phyloP scores from a whole-genome alignment of 192 early-diverging fungal genomes.

The Podila verticillata region DNA sequence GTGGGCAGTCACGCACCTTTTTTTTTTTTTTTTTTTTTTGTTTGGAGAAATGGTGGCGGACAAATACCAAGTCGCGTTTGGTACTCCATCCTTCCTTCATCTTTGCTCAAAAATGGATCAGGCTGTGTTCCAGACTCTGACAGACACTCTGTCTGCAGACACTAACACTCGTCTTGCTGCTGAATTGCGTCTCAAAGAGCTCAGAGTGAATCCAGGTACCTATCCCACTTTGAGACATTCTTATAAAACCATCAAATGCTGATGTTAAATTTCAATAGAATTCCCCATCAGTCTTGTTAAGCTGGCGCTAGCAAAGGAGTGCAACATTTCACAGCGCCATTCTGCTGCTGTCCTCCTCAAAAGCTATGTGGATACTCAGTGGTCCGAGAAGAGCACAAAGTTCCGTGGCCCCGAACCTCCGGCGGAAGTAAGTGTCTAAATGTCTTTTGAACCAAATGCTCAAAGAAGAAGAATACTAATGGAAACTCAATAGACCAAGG shows the following conservation, averaged over 20 bases:
- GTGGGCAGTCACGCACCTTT: background rate
- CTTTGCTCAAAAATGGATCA: constrained; percentile 67
- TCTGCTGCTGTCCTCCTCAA: constrained; percentile 78
- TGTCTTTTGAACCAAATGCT: background rate
- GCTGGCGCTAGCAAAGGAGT: constrained; percentile 70
- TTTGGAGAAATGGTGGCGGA: background rate
- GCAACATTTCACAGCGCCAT: constrained; percentile 70
- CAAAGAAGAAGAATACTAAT: background rate
- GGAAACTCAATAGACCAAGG: constrained; percentile 62
- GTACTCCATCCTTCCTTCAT: background rate
- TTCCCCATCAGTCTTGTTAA: constrained; percentile 76
- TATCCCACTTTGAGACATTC: background rate
- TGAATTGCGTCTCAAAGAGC: constrained; percentile 74
- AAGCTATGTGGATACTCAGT: constrained; percentile 79
- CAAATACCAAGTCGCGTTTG: background rate
- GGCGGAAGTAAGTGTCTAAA: constrained; percentile 61
- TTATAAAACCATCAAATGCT: background rate
- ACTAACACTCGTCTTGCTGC: constrained; percentile 69
- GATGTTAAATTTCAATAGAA: constrained; percentile 45
- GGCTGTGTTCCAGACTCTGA: constrained; percentile 75
- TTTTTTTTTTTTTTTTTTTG: constrained; percentile 12
- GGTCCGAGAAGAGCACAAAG: constrained; percentile 68
- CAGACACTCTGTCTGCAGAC: constrained; percentile 75
- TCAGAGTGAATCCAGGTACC: constrained; percentile 71
- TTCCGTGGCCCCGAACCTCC: constrained; percentile 68